phyloP scores from a whole-genome alignment of 768 basidiomycete species.

The Termitomyces sp. region DNA sequence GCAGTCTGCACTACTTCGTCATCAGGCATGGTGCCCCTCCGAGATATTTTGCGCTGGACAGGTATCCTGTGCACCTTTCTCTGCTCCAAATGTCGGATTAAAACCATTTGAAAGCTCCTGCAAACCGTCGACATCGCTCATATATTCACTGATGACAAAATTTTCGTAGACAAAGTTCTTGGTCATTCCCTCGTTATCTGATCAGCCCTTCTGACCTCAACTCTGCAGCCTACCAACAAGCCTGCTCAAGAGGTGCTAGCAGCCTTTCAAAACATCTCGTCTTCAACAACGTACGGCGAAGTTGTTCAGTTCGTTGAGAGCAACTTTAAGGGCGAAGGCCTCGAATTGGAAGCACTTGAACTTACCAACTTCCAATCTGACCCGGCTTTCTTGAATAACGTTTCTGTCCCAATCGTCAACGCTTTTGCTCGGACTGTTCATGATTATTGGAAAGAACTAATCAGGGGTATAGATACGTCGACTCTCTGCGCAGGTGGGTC shows the following conservation, averaged over 20 bases:
- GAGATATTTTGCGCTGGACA: conserved; percentile 80
- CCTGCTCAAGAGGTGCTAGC: conserved; percentile 60
- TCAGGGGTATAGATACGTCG: conserved; percentile 69
- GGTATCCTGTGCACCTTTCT: conserved; percentile 37
- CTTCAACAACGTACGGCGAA: conserved; percentile 54
- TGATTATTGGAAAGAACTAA: conserved; percentile 79
- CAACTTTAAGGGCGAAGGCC: conserved; percentile 83
- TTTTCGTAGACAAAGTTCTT: conserved; percentile 71
- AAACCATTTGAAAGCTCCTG: conserved; percentile 42
- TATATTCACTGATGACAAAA: conserved; percentile 79
- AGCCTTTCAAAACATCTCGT: conserved; percentile 56
- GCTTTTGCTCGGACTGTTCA: conserved; percentile 81
- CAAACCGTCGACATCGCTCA: conserved; percentile 83
- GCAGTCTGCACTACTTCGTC: conserved; percentile 60
- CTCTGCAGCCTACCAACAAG: conserved; percentile 66
- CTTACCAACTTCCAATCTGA: conserved; percentile 58
- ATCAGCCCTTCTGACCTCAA: background rate
- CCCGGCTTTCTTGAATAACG: conserved; percentile 68
- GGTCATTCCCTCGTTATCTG: background rate
- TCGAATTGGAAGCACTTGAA: conserved; percentile 66
- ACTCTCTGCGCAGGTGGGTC: conserved; percentile 51
- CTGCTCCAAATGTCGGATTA: background rate
- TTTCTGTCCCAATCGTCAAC: conserved; percentile 64
- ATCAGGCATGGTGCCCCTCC: conserved; percentile 71
- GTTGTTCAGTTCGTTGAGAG: conserved; percentile 67